Percentiles rank a stretch among this genome's conserved stretches.
These are phyloP conservation scores for Drechmeria coniospora DNA, from an alignment of 2,329 filamentous ascomycete species.

Conservation along the genomic window DNA sequence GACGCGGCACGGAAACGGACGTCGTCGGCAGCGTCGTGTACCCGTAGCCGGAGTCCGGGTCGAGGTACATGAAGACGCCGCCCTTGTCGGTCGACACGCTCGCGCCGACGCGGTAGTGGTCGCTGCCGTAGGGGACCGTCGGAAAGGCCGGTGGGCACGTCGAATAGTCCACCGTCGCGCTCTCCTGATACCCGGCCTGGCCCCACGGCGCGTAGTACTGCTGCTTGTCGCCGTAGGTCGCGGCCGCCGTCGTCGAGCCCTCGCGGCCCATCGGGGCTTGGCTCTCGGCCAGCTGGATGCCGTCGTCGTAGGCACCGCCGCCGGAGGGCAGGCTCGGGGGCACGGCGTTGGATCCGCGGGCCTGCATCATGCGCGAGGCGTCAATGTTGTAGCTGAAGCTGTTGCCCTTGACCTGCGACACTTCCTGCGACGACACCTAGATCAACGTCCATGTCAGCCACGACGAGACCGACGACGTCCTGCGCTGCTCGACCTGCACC, in stretches of 20 bases:
- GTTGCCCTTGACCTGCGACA: conserved; percentile 11
- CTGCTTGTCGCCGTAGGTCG: conserved; percentile 11
- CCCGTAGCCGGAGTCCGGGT: conserved; percentile 12
- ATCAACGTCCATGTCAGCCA: neutral
- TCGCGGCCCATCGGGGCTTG: conserved; percentile 9
- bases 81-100: conserved; percentile 6
- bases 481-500: neutral
- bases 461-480: conserved; percentile 1
- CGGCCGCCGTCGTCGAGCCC: conserved; percentile 7
- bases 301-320: conserved; percentile 8
- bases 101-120: conserved; percentile 10
- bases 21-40: conserved; percentile 8
- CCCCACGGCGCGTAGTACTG: conserved; percentile 10
- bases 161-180: conserved; percentile 10
- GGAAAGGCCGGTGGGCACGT: conserved; percentile 9
- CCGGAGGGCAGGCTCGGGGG: conserved; percentile 5
- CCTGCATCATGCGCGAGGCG: conserved; percentile 15
- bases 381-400: conserved; percentile 15
- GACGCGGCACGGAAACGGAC: conserved; percentile 7
- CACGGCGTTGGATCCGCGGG: conserved; percentile 8
- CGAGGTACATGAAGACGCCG: conserved; percentile 10
- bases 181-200: conserved; percentile 13
- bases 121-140: conserved; percentile 10
- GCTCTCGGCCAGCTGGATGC: conserved; percentile 5
- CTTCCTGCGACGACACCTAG: conserved; percentile 18